These are phyloP conservation scores for Avena sativa DNA, from an alignment of 176 grass and related monocot genomes.

Conservation along the genomic window DNA sequence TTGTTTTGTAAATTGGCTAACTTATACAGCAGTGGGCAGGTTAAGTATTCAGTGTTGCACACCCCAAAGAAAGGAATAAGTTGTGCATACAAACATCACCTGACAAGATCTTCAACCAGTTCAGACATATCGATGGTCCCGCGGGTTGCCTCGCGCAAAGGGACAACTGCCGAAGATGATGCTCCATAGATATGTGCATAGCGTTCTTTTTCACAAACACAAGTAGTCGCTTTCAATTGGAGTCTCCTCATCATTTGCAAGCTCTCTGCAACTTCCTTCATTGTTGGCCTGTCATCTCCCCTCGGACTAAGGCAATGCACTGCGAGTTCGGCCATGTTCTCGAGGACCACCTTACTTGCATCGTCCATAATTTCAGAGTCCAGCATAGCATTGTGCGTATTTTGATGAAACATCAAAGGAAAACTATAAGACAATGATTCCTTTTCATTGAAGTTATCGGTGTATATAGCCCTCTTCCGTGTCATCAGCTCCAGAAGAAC, in stretches of 20 bases:
- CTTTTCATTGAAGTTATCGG: constrained; percentile 9
- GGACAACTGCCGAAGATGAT: neutral
- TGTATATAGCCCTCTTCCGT: constrained; percentile 45
- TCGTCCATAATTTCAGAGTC: neutral
- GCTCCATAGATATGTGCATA: neutral
- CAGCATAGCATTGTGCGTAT: neutral
- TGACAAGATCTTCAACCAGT: neutral
- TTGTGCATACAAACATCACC: neutral
- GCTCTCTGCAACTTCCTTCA: constrained; percentile 14
- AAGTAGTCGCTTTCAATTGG: neutral
- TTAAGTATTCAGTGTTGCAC: neutral
- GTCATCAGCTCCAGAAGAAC: constrained; percentile 65
- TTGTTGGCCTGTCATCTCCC: neutral
- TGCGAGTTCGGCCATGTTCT: neutral
- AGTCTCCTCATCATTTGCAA: neutral
- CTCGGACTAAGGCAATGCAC: neutral
- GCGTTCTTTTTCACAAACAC: neutral
- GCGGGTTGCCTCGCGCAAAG: neutral
- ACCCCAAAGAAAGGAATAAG: neutral
- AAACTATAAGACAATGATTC: neutral
- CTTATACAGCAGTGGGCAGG: neutral
- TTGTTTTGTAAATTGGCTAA: neutral
- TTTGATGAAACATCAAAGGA: neutral
- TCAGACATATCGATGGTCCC: neutral
- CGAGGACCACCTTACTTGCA: neutral